A percentile compares a stretch with the other conserved stretches of the same genome.
phyloP scores from a whole-genome alignment of 1,139 yeast species.

The Protomyces arabidopsidicola region DNA sequence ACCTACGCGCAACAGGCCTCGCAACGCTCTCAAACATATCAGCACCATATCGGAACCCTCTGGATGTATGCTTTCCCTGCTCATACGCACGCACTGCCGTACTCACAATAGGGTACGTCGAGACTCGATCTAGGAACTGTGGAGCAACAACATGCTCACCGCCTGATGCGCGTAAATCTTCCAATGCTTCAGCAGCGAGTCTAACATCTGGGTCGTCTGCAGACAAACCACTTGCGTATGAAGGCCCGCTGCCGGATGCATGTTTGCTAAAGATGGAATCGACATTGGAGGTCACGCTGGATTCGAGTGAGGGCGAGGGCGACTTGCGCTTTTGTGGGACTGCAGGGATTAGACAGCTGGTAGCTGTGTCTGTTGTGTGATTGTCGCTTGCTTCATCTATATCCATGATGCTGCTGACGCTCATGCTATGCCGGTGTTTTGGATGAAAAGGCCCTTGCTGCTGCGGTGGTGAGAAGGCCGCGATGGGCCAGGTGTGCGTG shows the following conservation, averaged over 20 bases:
- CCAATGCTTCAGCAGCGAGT: conserved; percentile 34
- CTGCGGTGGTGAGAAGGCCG: background rate
- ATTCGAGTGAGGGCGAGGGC: conserved; percentile 5
- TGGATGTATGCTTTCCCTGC: conserved; percentile 52
- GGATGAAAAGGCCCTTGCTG: background rate
- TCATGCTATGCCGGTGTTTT: background rate
- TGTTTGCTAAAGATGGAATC: conserved; percentile 8
- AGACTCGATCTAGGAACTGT: conserved; percentile 41
- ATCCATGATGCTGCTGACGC: background rate
- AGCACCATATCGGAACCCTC: conserved; percentile 60
- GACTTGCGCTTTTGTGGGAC: background rate
- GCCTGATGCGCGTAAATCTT: conserved; percentile 29
- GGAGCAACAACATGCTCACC: conserved; percentile 7
- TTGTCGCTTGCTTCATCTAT: background rate
- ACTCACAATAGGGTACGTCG: conserved; percentile 51
- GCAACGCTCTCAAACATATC: conserved; percentile 63
- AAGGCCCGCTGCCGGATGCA: background rate
- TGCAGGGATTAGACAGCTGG: background rate
- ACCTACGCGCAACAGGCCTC: conserved; percentile 50
- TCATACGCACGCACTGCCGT: conserved; percentile 60
- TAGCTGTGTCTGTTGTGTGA: background rate
- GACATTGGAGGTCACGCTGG: background rate
- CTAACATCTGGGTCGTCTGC: conserved; percentile 34
- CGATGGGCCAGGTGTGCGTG: background rate
- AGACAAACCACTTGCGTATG: conserved; percentile 32